Evolutionary conservation across 768 basidiomycete genomes (phyloP), one percentile per base, ranked within the genome.

Genomic region (Kwoniella heveanensis): DNA sequence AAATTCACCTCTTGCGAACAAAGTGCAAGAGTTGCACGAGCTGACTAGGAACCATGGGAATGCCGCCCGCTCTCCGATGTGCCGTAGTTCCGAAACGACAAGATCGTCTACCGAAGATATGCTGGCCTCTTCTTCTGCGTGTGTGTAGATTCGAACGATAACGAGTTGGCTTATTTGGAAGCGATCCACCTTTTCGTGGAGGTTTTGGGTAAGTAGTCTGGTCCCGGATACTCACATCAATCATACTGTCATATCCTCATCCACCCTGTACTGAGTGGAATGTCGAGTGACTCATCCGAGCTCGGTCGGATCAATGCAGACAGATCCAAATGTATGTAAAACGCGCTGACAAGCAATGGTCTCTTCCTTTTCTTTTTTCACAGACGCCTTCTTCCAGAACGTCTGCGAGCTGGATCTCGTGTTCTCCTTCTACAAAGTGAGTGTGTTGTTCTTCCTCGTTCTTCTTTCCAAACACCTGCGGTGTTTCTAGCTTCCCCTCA

Each of bases 181-280:
- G 93, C 92, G 3, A 98, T 98, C 59, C 95, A 99, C 78, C 86
- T 99, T 5, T 98, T 99, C 76, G 96, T 99, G 25, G 96, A 99
- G 78, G 88, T 99, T 24, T 85, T 99, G 21, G 95, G 95, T 95
- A 60, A 54, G 89, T 77, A 5, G 32, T 13, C 13, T 32, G 32
- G 5, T 5, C 32, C 5, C 32, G 7, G 32, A 32, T 13, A 32
- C n/a, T 32, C 5, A 6, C 13, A 32, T 32, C 7, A 32, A 6
- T 32, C 7, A 6, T 32, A 6, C 32, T 32, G 5, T 32, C 32
- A 13, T 32, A 32, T 32, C 32, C 7, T 6, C 32, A 32, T 13
- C n/a, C n/a, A n/a, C n/a, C n/a, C n/a, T n/a, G n/a, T n/a, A n/a
- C n/a, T n/a, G n/a, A n/a, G n/a, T n/a, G n/a, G n/a, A n/a, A n/a